Evolutionary conservation across 805 yeast genomes (phyloP), one percentile per base, ranked within the genome.

Genomic region (Metschnikowia dekortorum): DNA sequence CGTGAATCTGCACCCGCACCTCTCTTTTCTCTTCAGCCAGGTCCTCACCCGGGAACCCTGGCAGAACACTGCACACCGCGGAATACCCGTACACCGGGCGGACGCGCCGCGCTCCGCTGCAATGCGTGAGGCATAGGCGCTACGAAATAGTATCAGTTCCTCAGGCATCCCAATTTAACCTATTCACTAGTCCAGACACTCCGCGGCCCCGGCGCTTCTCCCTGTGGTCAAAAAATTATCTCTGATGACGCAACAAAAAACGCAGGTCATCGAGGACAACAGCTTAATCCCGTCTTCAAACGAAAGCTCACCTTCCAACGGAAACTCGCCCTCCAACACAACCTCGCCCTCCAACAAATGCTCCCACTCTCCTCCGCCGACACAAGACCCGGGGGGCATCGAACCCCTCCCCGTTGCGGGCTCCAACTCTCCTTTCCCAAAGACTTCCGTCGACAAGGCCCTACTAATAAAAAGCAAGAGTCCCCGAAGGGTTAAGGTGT

Each of bases 401-500:
- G 29, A 6, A 37, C 11, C 39, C n/a, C 8, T 14, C 4, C 11
- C 35, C 14, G 16, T 6, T 14, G 3, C 13, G 16, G 7, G 7
- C 1, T 22, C 14, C 29, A 13, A 14, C 29, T 18, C 39, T 14
- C 6, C 10, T 9, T 14, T 26, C 29, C 44, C 39, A 33, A 29
- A 8, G 14, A 22, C 6, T 11, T 8, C 29, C 28, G 33, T 14
- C 29, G 46, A 44, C 32, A 31, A 35, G 7, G 39, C 39, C 8
- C 46, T 33, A 34, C 39, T 35, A 13, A 46, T 56, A 31, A 40
- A 56, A 32, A 53, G 58, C 56, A 49, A 49, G 30, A 60, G 64
- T 3, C 87, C 90, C 10, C 80, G 90, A 62, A 73, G 97, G 55
- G 99, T 92, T 45, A 92, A 91, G 63, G 92, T 94, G n/a, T 94